phyloP scores from a whole-genome alignment of 2,329 filamentous ascomycete genomes.

The Thermothelomyces thermophilus region DNA sequence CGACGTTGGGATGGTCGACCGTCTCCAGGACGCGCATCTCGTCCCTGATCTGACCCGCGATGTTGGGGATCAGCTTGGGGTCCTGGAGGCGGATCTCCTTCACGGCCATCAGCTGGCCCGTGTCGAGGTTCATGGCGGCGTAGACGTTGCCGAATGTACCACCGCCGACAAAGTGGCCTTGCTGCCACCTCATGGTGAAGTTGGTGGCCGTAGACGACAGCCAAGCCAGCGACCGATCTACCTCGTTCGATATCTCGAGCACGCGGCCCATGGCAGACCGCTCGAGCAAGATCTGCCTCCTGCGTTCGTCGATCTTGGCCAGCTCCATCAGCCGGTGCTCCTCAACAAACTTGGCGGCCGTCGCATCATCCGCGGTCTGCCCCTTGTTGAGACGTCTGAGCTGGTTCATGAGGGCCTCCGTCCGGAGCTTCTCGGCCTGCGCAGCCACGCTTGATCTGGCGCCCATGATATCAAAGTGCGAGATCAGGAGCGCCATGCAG shows the following conservation, averaged over 20 bases:
- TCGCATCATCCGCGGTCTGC: constrained; percentile 69
- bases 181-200: constrained; percentile 93
- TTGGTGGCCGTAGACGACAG: constrained; percentile 92
- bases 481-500: constrained; percentile 95
- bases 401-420: constrained; percentile 73
- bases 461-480: constrained; percentile 98
- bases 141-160: constrained; percentile 98
- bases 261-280: constrained; percentile 84
- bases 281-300: constrained; percentile 75
- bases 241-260: constrained; percentile 89
- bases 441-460: constrained; percentile 88
- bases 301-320: constrained; percentile 66
- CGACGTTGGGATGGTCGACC: constrained; percentile 93
- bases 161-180: constrained; percentile 95
- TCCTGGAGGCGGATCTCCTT: constrained; percentile 98
- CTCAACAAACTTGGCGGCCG: constrained; percentile 67
- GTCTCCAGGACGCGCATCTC: constrained; percentile 97
- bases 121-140: constrained; percentile 93
- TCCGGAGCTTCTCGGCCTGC: constrained; percentile 83
- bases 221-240: constrained; percentile 88
- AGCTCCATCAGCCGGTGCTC: constrained; percentile 70
- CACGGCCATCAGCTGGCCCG: constrained; percentile 93
- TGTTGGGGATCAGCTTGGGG: constrained; percentile 88
- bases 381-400: constrained; percentile 74
- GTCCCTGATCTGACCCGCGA: constrained; percentile 88